phyloP scores from a whole-genome alignment of 129 eudicot species.

The Arctium minus region DNA sequence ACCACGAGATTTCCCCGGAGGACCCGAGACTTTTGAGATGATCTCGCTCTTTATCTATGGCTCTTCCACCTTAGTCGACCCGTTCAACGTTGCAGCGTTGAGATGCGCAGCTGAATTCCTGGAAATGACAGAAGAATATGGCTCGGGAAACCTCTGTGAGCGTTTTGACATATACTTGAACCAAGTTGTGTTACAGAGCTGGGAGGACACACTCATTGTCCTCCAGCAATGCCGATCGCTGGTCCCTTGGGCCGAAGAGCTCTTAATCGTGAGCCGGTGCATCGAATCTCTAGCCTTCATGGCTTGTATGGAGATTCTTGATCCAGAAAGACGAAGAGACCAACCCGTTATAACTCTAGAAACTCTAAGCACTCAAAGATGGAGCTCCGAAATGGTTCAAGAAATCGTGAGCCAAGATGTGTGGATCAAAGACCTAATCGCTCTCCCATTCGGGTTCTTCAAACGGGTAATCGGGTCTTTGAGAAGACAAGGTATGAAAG shows the following conservation, averaged over 20 bases:
- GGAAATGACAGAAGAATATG: constrained; percentile 60
- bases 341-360: constrained; percentile 61
- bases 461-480: constrained; percentile 78
- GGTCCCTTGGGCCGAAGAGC: constrained; percentile 85
- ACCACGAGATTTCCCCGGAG: constrained; percentile 83
- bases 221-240: constrained; percentile 64
- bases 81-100: constrained; percentile 74
- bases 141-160: constrained; percentile 72
- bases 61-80: constrained; percentile 72
- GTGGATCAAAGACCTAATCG: constrained; percentile 85
- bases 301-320: constrained; percentile 99
- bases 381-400: constrained; percentile 49
- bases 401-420: constrained; percentile 53
- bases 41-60: constrained; percentile 87
- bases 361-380: constrained; percentile 51
- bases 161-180: constrained; percentile 80
- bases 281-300: constrained; percentile 93
- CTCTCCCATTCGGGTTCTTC: constrained; percentile 71
- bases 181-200: constrained; percentile 89
- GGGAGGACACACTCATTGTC: constrained; percentile 87
- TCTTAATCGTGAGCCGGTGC: constrained; percentile 88
- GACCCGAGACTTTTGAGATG: constrained; percentile 80
- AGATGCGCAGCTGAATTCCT: constrained; percentile 88
- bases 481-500: constrained; percentile 93
- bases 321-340: constrained; percentile 82